phyloP scores from a whole-genome alignment of 208 protist species.

The Trypanosomatidae sp. region DNA sequence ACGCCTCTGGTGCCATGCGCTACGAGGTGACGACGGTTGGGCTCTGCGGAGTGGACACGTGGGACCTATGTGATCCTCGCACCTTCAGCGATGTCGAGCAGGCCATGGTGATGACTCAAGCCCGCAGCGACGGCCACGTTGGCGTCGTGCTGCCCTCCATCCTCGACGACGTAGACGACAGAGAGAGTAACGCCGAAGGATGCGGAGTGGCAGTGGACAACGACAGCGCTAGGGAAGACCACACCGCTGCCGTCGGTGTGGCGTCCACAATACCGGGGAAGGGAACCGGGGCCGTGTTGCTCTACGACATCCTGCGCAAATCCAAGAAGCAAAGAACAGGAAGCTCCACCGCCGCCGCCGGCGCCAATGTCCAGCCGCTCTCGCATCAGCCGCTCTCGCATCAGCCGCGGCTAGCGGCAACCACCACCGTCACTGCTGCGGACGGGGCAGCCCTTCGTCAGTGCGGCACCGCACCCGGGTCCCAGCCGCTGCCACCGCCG shows the following conservation, averaged over 20 bases:
- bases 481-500: background rate
- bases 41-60: conserved; percentile 43
- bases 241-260: background rate
- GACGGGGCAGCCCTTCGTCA: background rate
- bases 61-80: conserved; percentile 25
- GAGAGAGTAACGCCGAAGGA: background rate
- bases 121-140: background rate
- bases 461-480: background rate
- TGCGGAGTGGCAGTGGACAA: background rate
- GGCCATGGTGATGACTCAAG: background rate
- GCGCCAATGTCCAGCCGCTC: background rate
- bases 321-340: conserved; percentile 15
- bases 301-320: conserved; percentile 24
- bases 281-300: conserved; percentile 7
- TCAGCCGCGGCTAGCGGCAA: background rate
- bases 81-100: conserved; percentile 32
- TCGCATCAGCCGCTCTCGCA: background rate
- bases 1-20: background rate
- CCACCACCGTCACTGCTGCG: background rate
- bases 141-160: conserved; percentile 10
- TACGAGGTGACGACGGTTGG: conserved; percentile 28
- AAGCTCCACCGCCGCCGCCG: background rate
- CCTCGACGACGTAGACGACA: conserved; percentile 3
- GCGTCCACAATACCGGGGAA: background rate
- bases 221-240: background rate